Conservation (phyloP, 2,329 filamentous ascomycete genomes). For the Neopestalotiopsis rosae region DNA sequence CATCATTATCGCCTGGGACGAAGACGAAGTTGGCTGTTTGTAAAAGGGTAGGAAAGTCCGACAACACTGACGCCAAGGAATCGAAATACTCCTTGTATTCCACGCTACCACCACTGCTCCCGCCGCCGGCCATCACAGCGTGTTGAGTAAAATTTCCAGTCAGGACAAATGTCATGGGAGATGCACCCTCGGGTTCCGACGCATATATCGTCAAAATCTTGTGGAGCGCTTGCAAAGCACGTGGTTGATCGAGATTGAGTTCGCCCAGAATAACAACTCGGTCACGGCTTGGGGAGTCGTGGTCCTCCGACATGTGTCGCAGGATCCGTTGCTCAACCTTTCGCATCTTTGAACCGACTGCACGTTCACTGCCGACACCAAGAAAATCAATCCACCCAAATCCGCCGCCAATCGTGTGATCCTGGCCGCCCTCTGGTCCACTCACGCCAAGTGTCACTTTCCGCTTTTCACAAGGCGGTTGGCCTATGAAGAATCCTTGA, state of each 20-base stretch:
- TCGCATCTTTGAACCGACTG: slow-evolving; percentile 82
- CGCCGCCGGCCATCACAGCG: slow-evolving; percentile 70
- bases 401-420: slow-evolving; percentile 73
- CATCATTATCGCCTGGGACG: slow-evolving; percentile 94
- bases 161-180: slow-evolving; percentile 81
- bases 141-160: slow-evolving; percentile 82
- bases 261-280: slow-evolving; percentile 82
- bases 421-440: slow-evolving; percentile 60
- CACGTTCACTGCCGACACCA: slow-evolving; percentile 87
- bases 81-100: slow-evolving; percentile 98
- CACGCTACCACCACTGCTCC: slow-evolving; percentile 79
- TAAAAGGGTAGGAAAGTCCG: slow-evolving; percentile 83
- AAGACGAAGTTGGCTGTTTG: slow-evolving; percentile 86
- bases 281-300: slow-evolving; percentile 45
- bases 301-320: slow-evolving; percentile 39
- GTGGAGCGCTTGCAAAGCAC: slow-evolving; percentile 79
- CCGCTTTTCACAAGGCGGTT: slow-evolving; percentile 88
- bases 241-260: slow-evolving; percentile 83
- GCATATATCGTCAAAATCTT: slow-evolving; percentile 81
- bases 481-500: slow-evolving; percentile 86
- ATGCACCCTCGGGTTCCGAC: slow-evolving; percentile 63
- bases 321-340: slow-evolving; percentile 75
- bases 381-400: slow-evolving; percentile 99
- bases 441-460: slow-evolving; percentile 77
- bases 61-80: slow-evolving; percentile 78